Evolutionary conservation across 2,329 filamentous ascomycete genomes (phyloP).

Genomic region (Botrytis squamosa): DNA sequence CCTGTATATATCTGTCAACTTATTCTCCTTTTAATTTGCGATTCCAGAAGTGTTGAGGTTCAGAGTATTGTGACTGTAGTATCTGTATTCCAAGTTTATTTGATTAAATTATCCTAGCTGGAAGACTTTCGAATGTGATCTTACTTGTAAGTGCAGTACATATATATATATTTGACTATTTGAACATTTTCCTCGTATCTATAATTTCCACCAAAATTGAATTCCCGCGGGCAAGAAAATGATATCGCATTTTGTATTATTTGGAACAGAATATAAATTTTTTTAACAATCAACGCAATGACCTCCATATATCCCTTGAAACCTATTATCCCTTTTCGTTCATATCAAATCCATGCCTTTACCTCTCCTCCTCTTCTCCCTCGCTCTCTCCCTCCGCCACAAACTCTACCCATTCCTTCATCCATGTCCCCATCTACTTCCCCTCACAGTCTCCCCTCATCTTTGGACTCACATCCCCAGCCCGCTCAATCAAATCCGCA

Average conservation of each 20-base stretch:
- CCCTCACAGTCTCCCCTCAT: background rate
- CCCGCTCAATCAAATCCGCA: background rate
- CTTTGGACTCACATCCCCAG: background rate
- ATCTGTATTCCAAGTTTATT: background rate
- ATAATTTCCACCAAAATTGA: no score
- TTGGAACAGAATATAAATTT: no score
- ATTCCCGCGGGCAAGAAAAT: no score
- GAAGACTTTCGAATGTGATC: background rate
- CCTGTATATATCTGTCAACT: background rate
- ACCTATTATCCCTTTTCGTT: background rate
- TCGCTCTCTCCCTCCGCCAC: no score
- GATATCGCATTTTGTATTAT: no score
- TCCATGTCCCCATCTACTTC: background rate
- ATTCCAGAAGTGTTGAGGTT: accelerated
- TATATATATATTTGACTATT: no score
- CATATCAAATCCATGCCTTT: no score
- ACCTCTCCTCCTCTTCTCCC: no score
- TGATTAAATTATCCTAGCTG: background rate
- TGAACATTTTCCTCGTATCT: background rate
- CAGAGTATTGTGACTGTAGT: background rate
- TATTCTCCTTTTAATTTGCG: background rate
- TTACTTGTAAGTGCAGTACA: background rate
- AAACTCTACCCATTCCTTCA: background rate
- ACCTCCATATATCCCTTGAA: accelerated
- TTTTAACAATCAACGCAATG: background rate